Conservation (phyloP, 371 early-diverging fungal genomes). For the Mortierella sp. region DNA sequence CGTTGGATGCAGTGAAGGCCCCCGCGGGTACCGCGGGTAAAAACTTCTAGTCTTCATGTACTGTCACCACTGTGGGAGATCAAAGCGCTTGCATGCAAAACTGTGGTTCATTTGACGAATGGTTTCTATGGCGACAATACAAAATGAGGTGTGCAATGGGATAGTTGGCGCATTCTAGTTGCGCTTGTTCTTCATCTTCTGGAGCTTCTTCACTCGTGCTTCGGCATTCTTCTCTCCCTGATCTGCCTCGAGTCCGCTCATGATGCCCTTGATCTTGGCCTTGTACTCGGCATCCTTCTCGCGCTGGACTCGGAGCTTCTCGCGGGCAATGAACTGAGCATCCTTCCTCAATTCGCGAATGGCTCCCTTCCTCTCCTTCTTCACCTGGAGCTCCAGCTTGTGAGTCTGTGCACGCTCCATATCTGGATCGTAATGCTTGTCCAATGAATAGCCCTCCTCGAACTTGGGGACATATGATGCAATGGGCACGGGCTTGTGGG, state of each 20-base stretch:
- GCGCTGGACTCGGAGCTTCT: slow-evolving; percentile 73
- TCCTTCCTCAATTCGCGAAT: slow-evolving; percentile 95
- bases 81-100: too few relatives aligned
- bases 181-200: slow-evolving; percentile 54
- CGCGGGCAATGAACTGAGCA: slow-evolving; percentile 84
- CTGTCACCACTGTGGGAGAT: too few relatives aligned
- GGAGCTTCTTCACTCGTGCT: slow-evolving; percentile 66
- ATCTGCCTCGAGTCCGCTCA: slow-evolving; percentile 80
- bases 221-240: slow-evolving; percentile 82
- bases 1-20: too few relatives aligned
- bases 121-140: too few relatives aligned
- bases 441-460: slow-evolving; percentile 83
- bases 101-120: too few relatives aligned
- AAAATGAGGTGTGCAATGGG: too few relatives aligned
- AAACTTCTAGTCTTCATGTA: too few relatives aligned
- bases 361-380: slow-evolving; percentile 93
- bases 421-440: slow-evolving; percentile 86
- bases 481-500: slow-evolving; percentile 90
- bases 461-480: slow-evolving; percentile 91
- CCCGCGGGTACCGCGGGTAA: too few relatives aligned
- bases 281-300: slow-evolving; percentile 87
- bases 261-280: slow-evolving; percentile 87
- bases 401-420: slow-evolving; percentile 76
- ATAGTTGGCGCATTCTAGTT: slow-evolving; percentile 13
- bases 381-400: slow-evolving; percentile 82